Evolutionary conservation across 1,139 yeast genomes (phyloP), one percentile per base, ranked within the genome.

Genomic region (Suhomyces anneliseae): DNA sequence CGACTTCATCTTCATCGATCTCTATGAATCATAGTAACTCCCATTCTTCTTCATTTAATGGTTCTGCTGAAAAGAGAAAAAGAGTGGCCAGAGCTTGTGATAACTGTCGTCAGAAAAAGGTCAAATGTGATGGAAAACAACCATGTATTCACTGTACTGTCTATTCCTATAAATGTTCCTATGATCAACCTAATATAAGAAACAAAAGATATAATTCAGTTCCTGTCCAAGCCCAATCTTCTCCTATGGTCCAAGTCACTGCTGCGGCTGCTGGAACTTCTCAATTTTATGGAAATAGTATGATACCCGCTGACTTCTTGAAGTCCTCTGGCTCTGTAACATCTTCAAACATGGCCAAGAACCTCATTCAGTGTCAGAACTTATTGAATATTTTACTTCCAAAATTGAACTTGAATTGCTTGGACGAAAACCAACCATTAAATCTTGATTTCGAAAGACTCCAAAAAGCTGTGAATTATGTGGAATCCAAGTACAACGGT

Each of bases 111-210:
- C 76, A 81, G 64, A 85, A 87, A 63, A 90, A 90, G 65, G 92
- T 89, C 57, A 87, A 87, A 60, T 90, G 97, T 66, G 95, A 89
- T 54, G 97, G 96, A 12, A 82, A 83, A 60, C 84, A 83, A 57
- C 96, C 96, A 1, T 90, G 97, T 66, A 84, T 85, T 42, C 95
- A 87, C 62, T 89, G 96, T 62, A 87, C 97, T 0, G 96, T 90
- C 2, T 90, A 90, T 65, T 83, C 90, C 8, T 88, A 86, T 64
- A 68, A 77, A 49, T 87, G 93, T 64, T 75, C 82, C 19, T 82
- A 85, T 59, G 85, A 84, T 58, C 87, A 85, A 59, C 93, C 93
- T n/a, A 81, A 87, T 34, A 78, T 81, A 52, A 69, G 93, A 45
- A 80, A 82, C 58, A 71, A 66, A 57, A 66, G 65, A 44, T 64